A percentile compares a stretch with the other conserved stretches of the same genome.
phyloP scores from a whole-genome alignment of 257 asterid genomes.

The Plantago ovata region DNA sequence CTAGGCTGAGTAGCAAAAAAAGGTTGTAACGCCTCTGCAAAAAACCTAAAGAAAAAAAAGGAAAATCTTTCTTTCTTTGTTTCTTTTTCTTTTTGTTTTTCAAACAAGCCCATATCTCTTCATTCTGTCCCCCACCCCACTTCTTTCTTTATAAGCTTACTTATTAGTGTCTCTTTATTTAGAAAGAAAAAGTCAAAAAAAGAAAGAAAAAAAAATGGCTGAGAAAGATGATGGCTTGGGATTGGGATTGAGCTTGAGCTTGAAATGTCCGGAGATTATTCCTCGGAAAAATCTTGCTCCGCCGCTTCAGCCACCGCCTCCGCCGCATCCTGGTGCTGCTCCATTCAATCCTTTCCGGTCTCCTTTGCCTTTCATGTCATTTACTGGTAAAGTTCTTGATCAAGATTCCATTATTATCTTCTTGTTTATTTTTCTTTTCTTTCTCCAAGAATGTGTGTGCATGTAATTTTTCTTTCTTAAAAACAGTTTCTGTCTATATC shows the following conservation, averaged over 20 bases:
- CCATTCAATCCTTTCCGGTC: constrained; percentile 44
- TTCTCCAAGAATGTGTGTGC: not conserved
- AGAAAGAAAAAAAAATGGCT: constrained; percentile 31
- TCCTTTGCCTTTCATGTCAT: constrained; percentile 35
- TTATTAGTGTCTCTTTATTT: not conserved
- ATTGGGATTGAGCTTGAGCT: constrained; percentile 65
- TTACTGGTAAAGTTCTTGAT: not conserved
- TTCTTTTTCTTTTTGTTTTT: too few relatives aligned
- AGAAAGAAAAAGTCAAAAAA: constrained; percentile 13
- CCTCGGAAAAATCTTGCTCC: constrained; percentile 3
- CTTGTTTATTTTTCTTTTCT: not conserved
- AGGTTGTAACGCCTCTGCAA: constrained; percentile 62
- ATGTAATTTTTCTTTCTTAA: too few relatives aligned
- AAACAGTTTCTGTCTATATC: too few relatives aligned
- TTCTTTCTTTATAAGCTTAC: constrained; percentile 14
- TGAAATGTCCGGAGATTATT: constrained; percentile 38
- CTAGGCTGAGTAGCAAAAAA: constrained; percentile 25
- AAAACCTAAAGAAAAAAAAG: constrained; percentile 13
- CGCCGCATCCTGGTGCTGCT: constrained; percentile 18
- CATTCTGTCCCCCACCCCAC: constrained; percentile 58
- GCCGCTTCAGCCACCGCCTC: constrained; percentile 15
- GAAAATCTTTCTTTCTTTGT: too few relatives aligned
- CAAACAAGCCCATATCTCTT: constrained; percentile 63
- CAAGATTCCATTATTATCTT: not conserved
- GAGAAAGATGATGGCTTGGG: constrained; percentile 57